These are phyloP conservation scores for Leishmania turanica DNA, from an alignment of 208 protist species.

Conservation along the genomic window DNA sequence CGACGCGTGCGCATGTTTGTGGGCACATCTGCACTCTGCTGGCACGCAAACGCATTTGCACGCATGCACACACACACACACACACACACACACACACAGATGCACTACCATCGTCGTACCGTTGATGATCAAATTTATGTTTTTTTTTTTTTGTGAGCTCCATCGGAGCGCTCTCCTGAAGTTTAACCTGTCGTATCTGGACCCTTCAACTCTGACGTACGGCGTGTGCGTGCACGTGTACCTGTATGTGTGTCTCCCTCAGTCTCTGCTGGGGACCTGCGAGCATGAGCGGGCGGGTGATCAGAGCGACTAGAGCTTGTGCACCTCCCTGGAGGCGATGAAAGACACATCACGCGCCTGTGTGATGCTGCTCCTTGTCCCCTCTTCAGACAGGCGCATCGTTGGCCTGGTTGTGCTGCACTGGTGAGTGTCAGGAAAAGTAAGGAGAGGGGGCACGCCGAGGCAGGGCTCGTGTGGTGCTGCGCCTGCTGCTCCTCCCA, in stretches of 20 bases:
- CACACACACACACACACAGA: background rate
- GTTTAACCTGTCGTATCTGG: constrained; percentile 25
- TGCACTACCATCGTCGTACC: background rate
- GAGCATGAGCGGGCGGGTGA: background rate
- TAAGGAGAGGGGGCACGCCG: background rate
- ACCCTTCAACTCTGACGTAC: constrained; percentile 51
- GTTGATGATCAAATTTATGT: constrained; percentile 31
- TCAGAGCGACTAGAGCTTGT: background rate
- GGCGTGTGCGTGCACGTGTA: too few relatives aligned
- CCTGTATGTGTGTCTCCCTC: background rate
- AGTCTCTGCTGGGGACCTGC: background rate
- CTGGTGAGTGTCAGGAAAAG: background rate
- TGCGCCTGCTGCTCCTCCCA: background rate
- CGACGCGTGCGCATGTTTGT: background rate
- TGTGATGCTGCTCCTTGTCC: background rate
- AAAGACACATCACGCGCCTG: background rate
- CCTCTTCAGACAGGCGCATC: background rate
- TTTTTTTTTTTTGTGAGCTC: constrained; percentile 34
- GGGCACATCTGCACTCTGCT: too few relatives aligned
- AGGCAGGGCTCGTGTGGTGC: background rate
- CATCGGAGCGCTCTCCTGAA: constrained; percentile 21
- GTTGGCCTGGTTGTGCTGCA: background rate
- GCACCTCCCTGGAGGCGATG: background rate
- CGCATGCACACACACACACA: background rate
- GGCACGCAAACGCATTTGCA: too few relatives aligned